Conservation (phyloP, 805 yeast species). For the Saccharomycopsis olivae region DNA sequence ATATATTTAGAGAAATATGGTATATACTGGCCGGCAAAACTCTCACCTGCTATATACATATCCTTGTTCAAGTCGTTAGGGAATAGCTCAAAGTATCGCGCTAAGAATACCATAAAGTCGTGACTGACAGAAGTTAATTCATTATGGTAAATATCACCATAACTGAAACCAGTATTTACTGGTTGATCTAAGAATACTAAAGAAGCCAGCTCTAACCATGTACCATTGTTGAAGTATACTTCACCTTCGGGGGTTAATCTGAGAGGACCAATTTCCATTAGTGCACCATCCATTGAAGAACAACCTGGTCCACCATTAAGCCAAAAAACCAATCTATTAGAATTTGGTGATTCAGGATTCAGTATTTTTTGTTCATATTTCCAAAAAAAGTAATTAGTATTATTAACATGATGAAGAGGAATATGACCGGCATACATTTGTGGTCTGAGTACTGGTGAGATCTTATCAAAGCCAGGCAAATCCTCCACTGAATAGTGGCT, state of each 20-base stretch:
- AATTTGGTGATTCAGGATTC: background rate
- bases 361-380: constrained; percentile 31
- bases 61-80: constrained; percentile 48
- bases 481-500: constrained; percentile 8
- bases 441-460: constrained; percentile 7
- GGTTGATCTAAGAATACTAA: constrained; percentile 73
- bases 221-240: constrained; percentile 44
- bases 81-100: constrained; percentile 45
- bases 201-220: constrained; percentile 62
- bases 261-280: constrained; percentile 72
- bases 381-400: constrained; percentile 71
- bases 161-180: constrained; percentile 67
- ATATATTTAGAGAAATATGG: constrained; percentile 60
- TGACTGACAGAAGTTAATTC: constrained; percentile 21
- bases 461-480: constrained; percentile 14
- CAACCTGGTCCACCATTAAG: constrained; percentile 86
- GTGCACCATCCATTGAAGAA: constrained; percentile 77
- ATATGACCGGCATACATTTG: constrained; percentile 58
- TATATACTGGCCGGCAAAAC: constrained; percentile 78
- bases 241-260: constrained; percentile 31
- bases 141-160: constrained; percentile 26
- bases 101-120: constrained; percentile 45
- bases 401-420: constrained; percentile 40
- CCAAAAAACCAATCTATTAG: constrained; percentile 50
- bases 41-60: constrained; percentile 66